Evolutionary conservation across 1,139 yeast species (phyloP), one percentile per base, ranked within the genome.

Genomic region (Candida pseudoviswanathii): DNA sequence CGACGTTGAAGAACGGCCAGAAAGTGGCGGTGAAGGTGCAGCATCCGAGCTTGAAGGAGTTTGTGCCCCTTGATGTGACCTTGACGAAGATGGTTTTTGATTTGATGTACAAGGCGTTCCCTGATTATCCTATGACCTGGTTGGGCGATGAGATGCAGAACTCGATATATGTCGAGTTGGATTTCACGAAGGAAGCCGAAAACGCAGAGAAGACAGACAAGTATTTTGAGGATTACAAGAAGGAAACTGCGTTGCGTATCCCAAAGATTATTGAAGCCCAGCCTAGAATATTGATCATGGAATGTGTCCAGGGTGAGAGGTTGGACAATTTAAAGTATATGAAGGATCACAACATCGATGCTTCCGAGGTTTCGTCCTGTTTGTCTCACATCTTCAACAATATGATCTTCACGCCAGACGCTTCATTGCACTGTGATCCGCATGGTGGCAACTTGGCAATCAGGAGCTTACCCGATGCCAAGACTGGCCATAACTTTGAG

Each of bases 371-470:
- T 3, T 86, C 96, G 3, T 73, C 85, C 6, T 94, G 98, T 63
- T 75, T 94, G 44, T 85, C 97, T 0, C 97, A 92, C 61, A 84
- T 90, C 29, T 94, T 94, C 74, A 90, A 92, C 70, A 86, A 85
- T 62, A 94, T 94, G 99, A 90, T 95, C 43, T 94, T 94, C 70
- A 87, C 96, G 1, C 96, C 97, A 0, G 85, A 84, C 29, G 97
- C 90, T 16, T 91, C 92, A 0, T 81, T 94, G 46, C 99, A 94
- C 65, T 94, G 99, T 70, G 99, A 94, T 65, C 99, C 99, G 1
- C 99, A 94, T 66, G 97, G 96, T 10, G 99, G 99, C 0, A 95
- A 94, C 60, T 74, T 94, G 54, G 97, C 98, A 0, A 89, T 94
- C 22, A 72, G 91, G 49, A 68, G 78, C 1, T 60, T 74, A 5